Evolutionary conservation across 2,329 filamentous ascomycete genomes (phyloP), one percentile per base, ranked within the genome.

Genomic region (Talaromyces sp.): DNA sequence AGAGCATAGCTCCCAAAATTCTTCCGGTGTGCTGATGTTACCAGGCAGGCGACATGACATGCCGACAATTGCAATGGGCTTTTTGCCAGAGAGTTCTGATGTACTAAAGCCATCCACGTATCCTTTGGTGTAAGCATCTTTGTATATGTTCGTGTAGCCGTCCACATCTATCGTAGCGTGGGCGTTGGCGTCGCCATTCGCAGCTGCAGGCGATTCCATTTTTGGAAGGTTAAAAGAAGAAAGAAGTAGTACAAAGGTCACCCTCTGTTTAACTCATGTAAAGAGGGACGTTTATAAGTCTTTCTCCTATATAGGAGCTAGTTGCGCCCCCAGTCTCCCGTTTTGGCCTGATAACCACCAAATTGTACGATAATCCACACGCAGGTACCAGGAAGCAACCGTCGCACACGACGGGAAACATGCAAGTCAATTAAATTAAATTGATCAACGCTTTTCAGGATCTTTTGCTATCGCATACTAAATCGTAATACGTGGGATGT

Each of bases 31-130:
- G 8, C 35, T 58, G 12, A 56, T 62, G 31, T 62, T 63, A 17
- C 65, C 65, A n/a, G 67, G 64, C 43, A 67, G 61, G 14, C 66
- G 60, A 57, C 66, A 66, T 8, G 58, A 50, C 57, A 65, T 61
- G 60, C 66, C 66, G 58, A 68, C 52, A 31, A 68, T 57, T 12
- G 66, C 66, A 26, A 67, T 66, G 4, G 43, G 43, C 19, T 12
- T 50, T 26, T 50, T 50, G 19, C 19, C 24, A 26, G 43, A 50
- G 10, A 50, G 4, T 11, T 38, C 35, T 38, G 35, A 38, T n/a
- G 14, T 38, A n/a, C 35, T 38, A 38, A n/a, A 38, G 35, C 35
- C 35, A 38, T 38, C 35, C 35, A 38, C 35, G 35, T 38, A 38
- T 14, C 35, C 35, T 38, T 38, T 38, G 35, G 35, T 38, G 35